phyloP scores from a whole-genome alignment of 2,329 filamentous ascomycete species.

The Geosmithia putterillii region DNA sequence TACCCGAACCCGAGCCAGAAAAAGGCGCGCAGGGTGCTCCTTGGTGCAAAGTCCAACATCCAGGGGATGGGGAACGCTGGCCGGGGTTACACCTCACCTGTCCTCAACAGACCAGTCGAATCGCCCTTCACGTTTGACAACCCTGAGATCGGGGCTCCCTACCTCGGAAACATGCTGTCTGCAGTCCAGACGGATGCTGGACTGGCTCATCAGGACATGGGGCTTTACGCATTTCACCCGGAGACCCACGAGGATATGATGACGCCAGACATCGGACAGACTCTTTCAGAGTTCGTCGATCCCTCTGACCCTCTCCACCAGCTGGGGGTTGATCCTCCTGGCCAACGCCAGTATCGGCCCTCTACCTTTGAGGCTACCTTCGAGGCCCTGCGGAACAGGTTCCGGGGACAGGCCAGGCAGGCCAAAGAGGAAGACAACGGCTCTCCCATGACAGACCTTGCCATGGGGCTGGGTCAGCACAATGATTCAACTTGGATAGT shows the following conservation, averaged over 20 bases:
- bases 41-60: conserved; percentile 2
- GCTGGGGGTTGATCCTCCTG: conserved; percentile 41
- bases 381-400: conserved; percentile 17
- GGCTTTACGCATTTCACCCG: not conserved
- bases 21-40: conserved; percentile 33
- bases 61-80: conserved; percentile 2
- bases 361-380: conserved; percentile 26
- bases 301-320: conserved; percentile 33
- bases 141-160: too few species aligned
- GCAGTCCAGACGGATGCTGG: too few species aligned
- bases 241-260: not conserved
- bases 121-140: not conserved
- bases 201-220: too few species aligned
- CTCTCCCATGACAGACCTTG: too few species aligned
- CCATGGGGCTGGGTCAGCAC: too few species aligned
- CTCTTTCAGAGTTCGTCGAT: conserved; percentile 12
- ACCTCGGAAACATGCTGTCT: too few species aligned
- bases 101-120: not conserved
- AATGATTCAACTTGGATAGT: too few species aligned
- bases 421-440: not conserved
- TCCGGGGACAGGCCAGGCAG: not conserved
- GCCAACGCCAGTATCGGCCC: conserved; percentile 36
- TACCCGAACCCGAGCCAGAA: conserved; percentile 43
- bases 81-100: not conserved
- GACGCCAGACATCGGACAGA: too few species aligned